Base-by-base conservation (phyloP, 73 alveolate genomes). In the Paramecium octaurelia region DNA sequence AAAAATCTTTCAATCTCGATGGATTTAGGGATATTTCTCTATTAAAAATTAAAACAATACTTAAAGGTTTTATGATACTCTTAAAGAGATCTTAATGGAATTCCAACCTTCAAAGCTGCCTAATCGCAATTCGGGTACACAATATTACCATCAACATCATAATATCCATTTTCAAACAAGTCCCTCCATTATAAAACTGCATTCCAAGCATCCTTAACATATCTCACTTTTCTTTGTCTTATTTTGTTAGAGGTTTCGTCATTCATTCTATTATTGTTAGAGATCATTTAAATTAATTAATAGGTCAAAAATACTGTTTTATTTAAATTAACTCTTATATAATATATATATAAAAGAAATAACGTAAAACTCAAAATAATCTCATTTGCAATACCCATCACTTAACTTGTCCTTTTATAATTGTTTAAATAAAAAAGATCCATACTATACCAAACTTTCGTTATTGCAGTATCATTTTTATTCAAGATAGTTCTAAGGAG, bases 171-270 rank as follows among this genome's bases (percentile, higher is more conserved):
- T 38, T 73, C 87, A 36, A 73, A 73, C 35, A 73, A 36, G 18
- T 73, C 87, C 27, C 87, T 31, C 87, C 87, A 73, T 43, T 21
- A 36, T 38, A 35, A 73, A 14, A 73, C 87, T 5, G 57, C 57
- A 18, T 73, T n/a, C 29, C 36, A 34, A 73, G 87, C 87, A 7
- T 73, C 87, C n/a, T 64, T 31, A 8, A 73, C 87, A 35, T 73
- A 35, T 43, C 87, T 73, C 35, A 36, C 87, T 73, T 64, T 73
- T n/a, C 20, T 38, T 16, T 46, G 7, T 68, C 59, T 64, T 12
- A 46, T 27, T 31, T 27, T 27, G 9, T 64, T 31, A 4, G 29
- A 16, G 2, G 84, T 27, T 64, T 64, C 84, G 4, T 21, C 14
- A 64, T 64, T 64, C 84, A 64, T 64, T 64, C 27, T 54, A 18